Conservation (phyloP, 2,329 filamentous ascomycete genomes). For the Stachybotrys elegans region DNA sequence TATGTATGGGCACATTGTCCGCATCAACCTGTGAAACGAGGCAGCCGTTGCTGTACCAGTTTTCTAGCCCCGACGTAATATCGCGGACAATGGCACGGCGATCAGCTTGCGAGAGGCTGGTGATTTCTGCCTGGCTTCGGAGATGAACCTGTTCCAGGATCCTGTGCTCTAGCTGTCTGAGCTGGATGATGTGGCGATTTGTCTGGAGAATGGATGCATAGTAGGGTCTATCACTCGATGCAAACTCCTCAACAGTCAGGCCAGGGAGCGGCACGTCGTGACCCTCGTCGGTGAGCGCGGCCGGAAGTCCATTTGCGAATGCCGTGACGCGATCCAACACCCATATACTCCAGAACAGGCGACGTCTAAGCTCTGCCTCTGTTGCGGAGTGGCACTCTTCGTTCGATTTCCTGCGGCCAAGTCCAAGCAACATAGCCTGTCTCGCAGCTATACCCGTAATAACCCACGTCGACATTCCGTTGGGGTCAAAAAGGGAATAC, state of each 20-base stretch:
- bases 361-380: conserved; percentile 28
- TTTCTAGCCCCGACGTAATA: conserved; percentile 37
- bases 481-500: conserved; percentile 38
- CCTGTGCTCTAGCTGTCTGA: conserved; percentile 37
- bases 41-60: conserved; percentile 42
- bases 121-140: conserved; percentile 21
- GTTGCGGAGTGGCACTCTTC: conserved; percentile 18
- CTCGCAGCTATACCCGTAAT: conserved; percentile 34
- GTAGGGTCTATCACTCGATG: conserved; percentile 28
- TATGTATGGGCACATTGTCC: conserved; percentile 40
- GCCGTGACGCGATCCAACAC: conserved; percentile 41
- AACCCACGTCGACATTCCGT: conserved; percentile 32
- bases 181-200: conserved; percentile 37
- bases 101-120: conserved; percentile 24
- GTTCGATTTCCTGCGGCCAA: conserved; percentile 24
- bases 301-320: conserved; percentile 33
- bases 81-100: conserved; percentile 24
- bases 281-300: conserved; percentile 32
- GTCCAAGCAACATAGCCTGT: conserved; percentile 32
- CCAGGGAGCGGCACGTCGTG: conserved; percentile 36
- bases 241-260: conserved; percentile 40
- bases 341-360: conserved; percentile 40
- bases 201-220: conserved; percentile 37
- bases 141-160: conserved; percentile 32
- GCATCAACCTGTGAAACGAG: conserved; percentile 35